These are phyloP conservation scores for Claviceps spartinae DNA, from an alignment of 2,329 filamentous ascomycete genomes.

Conservation along the genomic window DNA sequence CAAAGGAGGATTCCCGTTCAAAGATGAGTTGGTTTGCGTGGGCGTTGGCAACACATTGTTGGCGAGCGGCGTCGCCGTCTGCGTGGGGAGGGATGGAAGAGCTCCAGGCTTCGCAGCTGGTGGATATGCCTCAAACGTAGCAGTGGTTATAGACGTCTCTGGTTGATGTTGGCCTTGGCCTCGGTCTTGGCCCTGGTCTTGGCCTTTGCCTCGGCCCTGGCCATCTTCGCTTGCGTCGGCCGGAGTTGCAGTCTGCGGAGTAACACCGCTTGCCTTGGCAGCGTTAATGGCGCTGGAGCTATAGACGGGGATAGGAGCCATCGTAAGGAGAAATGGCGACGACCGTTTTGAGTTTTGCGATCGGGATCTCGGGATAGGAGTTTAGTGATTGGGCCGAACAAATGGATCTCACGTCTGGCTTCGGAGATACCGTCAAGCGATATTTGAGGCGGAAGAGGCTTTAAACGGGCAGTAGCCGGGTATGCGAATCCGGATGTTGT, in stretches of 20 bases:
- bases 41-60: constrained; percentile 29
- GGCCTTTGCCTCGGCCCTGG: no score
- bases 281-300: constrained; percentile 45
- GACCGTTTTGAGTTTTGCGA: neutral
- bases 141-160: neutral
- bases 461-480: neutral
- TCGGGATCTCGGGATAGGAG: neutral
- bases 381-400: neutral
- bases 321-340: constrained; percentile 17
- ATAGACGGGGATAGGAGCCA: constrained; percentile 49
- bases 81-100: constrained; percentile 27
- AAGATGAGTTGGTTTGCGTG: constrained; percentile 19
- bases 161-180: constrained; percentile 1
- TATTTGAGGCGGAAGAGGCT: neutral
- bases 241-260: constrained; percentile 27
- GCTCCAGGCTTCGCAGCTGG: constrained; percentile 32
- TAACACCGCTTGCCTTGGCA: constrained; percentile 36
- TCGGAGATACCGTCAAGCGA: neutral
- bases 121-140: constrained; percentile 19
- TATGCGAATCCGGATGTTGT: neutral
- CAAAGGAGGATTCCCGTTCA: constrained; percentile 29
- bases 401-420: neutral
- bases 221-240: neutral
- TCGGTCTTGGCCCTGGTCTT: neutral
- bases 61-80: constrained; percentile 25